These are phyloP conservation scores for Aspergillus costaricaensis DNA, from an alignment of 2,329 filamentous ascomycete species.

Conservation along the genomic window DNA sequence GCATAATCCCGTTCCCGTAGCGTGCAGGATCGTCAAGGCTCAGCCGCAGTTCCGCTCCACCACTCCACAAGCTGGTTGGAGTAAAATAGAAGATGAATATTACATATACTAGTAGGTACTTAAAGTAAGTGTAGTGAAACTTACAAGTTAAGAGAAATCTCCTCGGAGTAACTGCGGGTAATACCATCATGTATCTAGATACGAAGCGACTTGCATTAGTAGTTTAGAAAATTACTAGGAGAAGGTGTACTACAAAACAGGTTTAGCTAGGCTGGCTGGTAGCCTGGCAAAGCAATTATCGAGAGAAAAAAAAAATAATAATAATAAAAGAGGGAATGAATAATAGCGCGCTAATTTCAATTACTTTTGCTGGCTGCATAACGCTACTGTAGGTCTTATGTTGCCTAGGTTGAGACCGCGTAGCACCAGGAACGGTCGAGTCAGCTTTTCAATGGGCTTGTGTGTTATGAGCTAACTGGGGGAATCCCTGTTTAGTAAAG, in stretches of 20 bases:
- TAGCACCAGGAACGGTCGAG: constrained; percentile 13
- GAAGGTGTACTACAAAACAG: background rate
- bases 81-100: background rate
- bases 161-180: background rate
- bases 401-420: constrained; percentile 1
- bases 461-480: background rate
- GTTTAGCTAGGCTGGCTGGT: background rate
- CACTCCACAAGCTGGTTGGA: background rate
- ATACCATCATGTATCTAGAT: too few species aligned
- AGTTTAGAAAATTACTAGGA: too few species aligned
- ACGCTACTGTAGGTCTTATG: constrained; percentile 2
- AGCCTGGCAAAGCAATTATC: background rate
- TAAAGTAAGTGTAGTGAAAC: too few species aligned
- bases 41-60: constrained; percentile 15
- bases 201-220: too few species aligned
- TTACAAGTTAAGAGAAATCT: too few species aligned
- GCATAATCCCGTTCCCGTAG: background rate
- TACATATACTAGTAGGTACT: too few species aligned
- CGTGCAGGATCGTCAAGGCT: constrained; percentile 16
- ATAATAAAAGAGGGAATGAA: too few species aligned
- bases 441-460: background rate
- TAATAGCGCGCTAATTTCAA: too few species aligned
- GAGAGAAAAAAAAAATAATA: background rate
- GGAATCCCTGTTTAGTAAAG: background rate
- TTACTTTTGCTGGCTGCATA: background rate